Evolutionary conservation across 2,329 filamentous ascomycete genomes (phyloP).

Genomic region (Fusarium setosum): DNA sequence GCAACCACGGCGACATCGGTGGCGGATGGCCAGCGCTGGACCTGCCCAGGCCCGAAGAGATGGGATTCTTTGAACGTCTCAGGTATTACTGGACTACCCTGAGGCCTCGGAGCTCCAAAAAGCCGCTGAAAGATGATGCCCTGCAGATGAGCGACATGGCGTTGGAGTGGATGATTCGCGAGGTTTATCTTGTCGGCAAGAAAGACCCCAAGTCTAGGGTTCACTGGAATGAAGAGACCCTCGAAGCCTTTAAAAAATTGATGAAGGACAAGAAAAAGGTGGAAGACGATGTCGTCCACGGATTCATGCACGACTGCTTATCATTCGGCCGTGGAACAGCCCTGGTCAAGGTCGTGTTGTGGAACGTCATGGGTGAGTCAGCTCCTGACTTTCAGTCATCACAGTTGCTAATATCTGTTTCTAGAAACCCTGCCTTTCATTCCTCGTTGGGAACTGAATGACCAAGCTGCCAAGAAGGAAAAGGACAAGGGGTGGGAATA

Average conservation of each 20-base stretch:
- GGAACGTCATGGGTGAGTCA: conserved; percentile 56
- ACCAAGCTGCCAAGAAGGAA: neutral
- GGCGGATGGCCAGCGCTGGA: conserved; percentile 59
- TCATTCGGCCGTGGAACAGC: conserved; percentile 50
- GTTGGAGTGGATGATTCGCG: conserved; percentile 64
- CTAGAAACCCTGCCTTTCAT: neutral
- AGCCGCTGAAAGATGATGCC: conserved; percentile 45
- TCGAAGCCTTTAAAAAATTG: conserved; percentile 46
- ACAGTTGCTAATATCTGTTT: neutral
- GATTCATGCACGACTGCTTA: conserved; percentile 53
- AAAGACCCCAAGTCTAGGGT: conserved; percentile 45
- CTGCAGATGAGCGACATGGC: conserved; percentile 62
- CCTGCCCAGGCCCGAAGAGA: conserved; percentile 28
- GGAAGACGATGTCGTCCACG: conserved; percentile 43
- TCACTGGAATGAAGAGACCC: conserved; percentile 47
- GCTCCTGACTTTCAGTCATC: neutral
- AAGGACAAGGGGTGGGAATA: neutral
- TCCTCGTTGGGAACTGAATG: neutral
- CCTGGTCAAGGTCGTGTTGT: conserved; percentile 53
- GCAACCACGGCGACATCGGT: conserved; percentile 64
- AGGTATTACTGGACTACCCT: conserved; percentile 50
- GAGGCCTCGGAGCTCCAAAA: conserved; percentile 45
- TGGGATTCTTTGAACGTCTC: conserved; percentile 48
- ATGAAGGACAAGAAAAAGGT: conserved; percentile 43
- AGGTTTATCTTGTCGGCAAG: conserved; percentile 54